Evolutionary conservation across 2,329 filamentous ascomycete species (phyloP).

Genomic region (Aspergillus novoparasiticus): DNA sequence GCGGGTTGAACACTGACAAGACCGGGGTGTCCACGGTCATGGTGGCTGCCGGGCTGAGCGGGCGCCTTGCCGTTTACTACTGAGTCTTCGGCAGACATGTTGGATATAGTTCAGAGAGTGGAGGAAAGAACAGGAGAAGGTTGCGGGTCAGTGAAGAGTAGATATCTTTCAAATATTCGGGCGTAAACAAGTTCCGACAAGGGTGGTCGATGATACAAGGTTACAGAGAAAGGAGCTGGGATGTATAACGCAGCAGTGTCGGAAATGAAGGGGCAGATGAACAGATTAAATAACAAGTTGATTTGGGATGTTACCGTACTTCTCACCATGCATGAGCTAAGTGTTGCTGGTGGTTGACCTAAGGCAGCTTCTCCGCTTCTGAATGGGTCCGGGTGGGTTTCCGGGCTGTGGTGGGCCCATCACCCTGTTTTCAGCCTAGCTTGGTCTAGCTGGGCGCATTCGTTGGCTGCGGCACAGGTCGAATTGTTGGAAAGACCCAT

Average conservation of each 20-base stretch:
- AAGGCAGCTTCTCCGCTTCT: not conserved
- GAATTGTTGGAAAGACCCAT: not conserved
- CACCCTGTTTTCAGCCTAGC: not conserved
- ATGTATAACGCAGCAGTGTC: not conserved
- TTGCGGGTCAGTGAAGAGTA: not conserved
- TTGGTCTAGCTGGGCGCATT: not conserved
- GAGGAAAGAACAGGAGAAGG: not conserved
- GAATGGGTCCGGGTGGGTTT: not conserved
- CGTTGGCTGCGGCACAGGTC: not conserved
- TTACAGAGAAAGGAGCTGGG: not conserved
- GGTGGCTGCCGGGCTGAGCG: slow-evolving; percentile 28
- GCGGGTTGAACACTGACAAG: slow-evolving; percentile 78
- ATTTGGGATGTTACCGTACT: not conserved
- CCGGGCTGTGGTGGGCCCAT: not conserved
- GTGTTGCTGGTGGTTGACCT: not conserved
- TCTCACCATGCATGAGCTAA: not conserved
- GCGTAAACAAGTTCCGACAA: too few relatives aligned
- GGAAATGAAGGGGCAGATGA: not conserved
- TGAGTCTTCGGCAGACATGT: slow-evolving; percentile 33
- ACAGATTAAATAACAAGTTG: not conserved
- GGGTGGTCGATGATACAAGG: not conserved
- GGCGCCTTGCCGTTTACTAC: slow-evolving; percentile 39
- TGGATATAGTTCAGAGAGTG: not conserved
- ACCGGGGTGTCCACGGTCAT: slow-evolving; percentile 47
- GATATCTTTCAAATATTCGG: not conserved